Evolutionary conservation across 2,329 filamentous ascomycete species (phyloP).

Genomic region (Fusarium sp.): DNA sequence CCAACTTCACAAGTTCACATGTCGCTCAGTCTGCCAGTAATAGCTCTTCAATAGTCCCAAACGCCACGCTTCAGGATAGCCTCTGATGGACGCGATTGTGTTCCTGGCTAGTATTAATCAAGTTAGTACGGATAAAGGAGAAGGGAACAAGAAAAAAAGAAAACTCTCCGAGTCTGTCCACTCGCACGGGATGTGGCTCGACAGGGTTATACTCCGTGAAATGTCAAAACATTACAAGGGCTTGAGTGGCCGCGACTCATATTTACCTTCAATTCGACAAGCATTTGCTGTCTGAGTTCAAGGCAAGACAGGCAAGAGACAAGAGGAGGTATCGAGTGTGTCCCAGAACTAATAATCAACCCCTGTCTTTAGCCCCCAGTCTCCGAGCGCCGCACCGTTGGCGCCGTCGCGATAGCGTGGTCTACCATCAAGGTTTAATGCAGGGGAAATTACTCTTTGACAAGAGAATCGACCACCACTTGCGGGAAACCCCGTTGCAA

Average conservation of each 20-base stretch:
- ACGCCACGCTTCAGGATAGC: conserved; percentile 18
- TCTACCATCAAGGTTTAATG: conserved; percentile 44
- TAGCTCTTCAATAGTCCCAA: conserved; percentile 20
- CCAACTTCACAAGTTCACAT: conserved; percentile 4
- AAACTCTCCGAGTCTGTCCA: conserved; percentile 14
- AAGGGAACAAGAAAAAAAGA: background rate
- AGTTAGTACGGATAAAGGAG: conserved; percentile 4
- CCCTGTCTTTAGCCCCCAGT: conserved; percentile 17
- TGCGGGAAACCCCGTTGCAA: conserved; percentile 10
- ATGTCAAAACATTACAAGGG: conserved; percentile 2
- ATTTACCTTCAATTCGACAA: background rate
- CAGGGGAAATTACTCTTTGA: conserved; percentile 43
- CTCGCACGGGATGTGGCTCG: background rate
- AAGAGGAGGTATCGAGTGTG: background rate
- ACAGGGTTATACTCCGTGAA: background rate
- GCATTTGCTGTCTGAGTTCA: background rate
- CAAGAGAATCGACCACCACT: conserved; percentile 8
- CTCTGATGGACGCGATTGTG: background rate
- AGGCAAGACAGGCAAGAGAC: conserved; percentile 3
- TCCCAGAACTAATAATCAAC: conserved; percentile 21
- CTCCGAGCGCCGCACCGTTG: conserved; percentile 46
- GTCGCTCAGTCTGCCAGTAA: background rate
- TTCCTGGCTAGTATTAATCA: conserved; percentile 15
- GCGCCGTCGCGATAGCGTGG: conserved; percentile 41
- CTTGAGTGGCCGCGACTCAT: conserved; percentile 11